Evolutionary conservation across 106 monocot species (phyloP), one percentile per base, ranked within the genome.

Genomic region (Allium fistulosum): DNA sequence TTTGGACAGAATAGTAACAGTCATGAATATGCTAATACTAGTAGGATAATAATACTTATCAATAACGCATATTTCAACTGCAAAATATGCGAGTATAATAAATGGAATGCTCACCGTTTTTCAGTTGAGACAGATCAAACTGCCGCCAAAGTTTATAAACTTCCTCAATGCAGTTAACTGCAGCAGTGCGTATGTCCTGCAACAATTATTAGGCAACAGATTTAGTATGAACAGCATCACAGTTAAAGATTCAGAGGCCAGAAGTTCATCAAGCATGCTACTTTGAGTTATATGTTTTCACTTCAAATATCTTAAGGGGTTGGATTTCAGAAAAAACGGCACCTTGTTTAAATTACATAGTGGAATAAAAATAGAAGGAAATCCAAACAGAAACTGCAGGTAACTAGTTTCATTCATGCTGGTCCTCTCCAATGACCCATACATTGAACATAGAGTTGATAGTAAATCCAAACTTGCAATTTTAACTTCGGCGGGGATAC

Each of bases 341-440:
- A 97, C 96, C 96, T 92, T 92, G 69, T 82, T 68, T 74, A 53
- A 46, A 68, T 69, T 82, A 59, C 86, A 71, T 75, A 97, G 88
- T 70, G 92, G 92, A 69, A 92, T 66, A 10, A 97, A 78, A 72
- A 97, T 73, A 18, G 82, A 82, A 74, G 96, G 86, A 73, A 92
- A 82, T 58, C 78, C 83, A 72, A 67, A 15, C 13, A 89, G 62
- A 61, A 97, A 68, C 57, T 92, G 77, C 70, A 79, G 15, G 72
- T 68, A 17, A 62, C n/a, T 63, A 37, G 73, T 85, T 55, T 69
- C 75, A 56, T 78, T 74, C 13, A 69, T 61, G 61, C 7, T 69
- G 62, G 16, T 80, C 12, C 70, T 74, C 17, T 87, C 87, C 12
- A 77, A 60, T 66, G 46, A 65, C 49, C 55, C 57, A 68, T 53